Percentiles rank a stretch among this genome's conserved stretches.
These are phyloP conservation scores for Pneumocystis murina DNA, from an alignment of 1,139 yeast species.

Conservation along the genomic window DNA sequence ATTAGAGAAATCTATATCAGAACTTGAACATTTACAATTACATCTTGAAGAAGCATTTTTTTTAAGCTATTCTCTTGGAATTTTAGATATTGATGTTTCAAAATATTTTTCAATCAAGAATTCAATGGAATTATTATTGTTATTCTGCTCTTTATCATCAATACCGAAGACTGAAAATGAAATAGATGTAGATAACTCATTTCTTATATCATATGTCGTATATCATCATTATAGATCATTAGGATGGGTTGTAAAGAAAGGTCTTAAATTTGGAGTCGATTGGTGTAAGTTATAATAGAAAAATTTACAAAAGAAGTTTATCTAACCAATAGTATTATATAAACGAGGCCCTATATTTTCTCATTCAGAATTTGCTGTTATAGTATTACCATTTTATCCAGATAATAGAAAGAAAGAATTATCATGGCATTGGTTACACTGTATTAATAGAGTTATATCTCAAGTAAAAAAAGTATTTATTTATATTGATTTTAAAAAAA, in stretches of 20 bases:
- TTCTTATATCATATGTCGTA: constrained; percentile 47
- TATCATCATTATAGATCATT: constrained; percentile 77
- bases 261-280: constrained; percentile 82
- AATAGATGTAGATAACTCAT: constrained; percentile 26
- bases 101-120: constrained; percentile 3
- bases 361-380: constrained; percentile 73
- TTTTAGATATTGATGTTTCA: constrained; percentile 21
- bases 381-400: constrained; percentile 31
- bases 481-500: neutral
- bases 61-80: constrained; percentile 39
- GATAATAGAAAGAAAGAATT: constrained; percentile 22
- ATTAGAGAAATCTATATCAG: constrained; percentile 23
- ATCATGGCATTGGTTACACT: constrained; percentile 50
- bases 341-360: constrained; percentile 88
- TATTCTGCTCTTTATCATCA: constrained; percentile 13
- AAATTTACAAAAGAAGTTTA: too few species aligned
- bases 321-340: constrained; percentile 36
- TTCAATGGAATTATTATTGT: constrained; percentile 8
- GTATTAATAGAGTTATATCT: constrained; percentile 65
- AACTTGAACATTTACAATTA: constrained; percentile 56
- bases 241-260: constrained; percentile 92
- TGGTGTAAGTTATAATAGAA: constrained; percentile 19
- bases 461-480: constrained; percentile 55
- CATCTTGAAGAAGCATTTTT: constrained; percentile 67
- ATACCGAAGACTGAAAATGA: constrained; percentile 13